Conservation (phyloP, 495 filamentous ascomycete species). For the Amorphotheca resinae region DNA sequence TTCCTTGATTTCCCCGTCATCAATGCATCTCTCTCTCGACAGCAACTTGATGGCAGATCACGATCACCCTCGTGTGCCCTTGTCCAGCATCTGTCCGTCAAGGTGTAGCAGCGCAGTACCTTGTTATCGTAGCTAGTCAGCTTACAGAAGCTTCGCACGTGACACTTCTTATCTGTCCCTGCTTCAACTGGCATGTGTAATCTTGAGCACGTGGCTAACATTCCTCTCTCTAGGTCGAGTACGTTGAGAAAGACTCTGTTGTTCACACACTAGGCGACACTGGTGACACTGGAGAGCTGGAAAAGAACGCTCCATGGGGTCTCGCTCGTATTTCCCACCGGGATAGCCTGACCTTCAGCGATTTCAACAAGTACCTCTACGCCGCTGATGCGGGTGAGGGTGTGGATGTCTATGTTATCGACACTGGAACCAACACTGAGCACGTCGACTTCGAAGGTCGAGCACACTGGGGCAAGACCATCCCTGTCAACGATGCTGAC, state of each 20-base stretch:
- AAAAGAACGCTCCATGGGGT: slow-evolving; percentile 96
- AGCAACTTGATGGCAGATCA: not conserved
- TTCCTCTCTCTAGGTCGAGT: slow-evolving; percentile 59
- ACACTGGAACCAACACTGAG: slow-evolving; percentile 86
- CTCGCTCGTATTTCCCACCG: slow-evolving; percentile 96
- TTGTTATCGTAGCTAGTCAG: not conserved
- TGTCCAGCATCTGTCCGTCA: not conserved
- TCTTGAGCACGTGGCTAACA: slow-evolving; percentile 9
- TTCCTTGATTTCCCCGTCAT: not conserved
- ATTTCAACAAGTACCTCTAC: slow-evolving; percentile 97
- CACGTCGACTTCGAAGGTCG: slow-evolving; percentile 97
- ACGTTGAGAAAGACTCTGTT: slow-evolving; percentile 86
- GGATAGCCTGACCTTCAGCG: slow-evolving; percentile 69
- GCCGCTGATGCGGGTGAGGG: slow-evolving; percentile 86
- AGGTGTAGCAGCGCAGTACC: not conserved
- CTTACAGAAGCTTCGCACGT: slow-evolving; percentile 8
- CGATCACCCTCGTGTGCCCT: not conserved
- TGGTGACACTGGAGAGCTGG: slow-evolving; percentile 34
- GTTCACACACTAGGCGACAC: slow-evolving; percentile 59
- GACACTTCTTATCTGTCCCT: not conserved
- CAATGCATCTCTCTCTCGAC: not conserved
- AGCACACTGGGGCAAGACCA: slow-evolving; percentile 92
- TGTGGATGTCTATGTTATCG: slow-evolving; percentile 97
- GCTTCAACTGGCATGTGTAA: slow-evolving; percentile 1
- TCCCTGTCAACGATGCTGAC: slow-evolving; percentile 73